These are phyloP conservation scores for Neopestalotiopsis sp. DNA, from an alignment of 2,329 filamentous ascomycete genomes.

Conservation along the genomic window DNA sequence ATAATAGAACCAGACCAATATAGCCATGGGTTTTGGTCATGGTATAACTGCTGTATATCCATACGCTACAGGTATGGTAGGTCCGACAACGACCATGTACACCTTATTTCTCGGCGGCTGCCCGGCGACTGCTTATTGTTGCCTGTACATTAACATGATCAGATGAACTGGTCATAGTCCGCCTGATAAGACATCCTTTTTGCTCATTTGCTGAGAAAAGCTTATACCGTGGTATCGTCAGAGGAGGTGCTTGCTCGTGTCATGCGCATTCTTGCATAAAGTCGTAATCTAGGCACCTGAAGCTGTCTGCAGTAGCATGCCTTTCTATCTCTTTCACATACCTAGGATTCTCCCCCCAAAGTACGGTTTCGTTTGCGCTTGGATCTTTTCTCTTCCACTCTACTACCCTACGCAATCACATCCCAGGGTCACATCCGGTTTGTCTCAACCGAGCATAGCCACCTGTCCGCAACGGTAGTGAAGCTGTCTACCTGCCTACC, in stretches of 20 bases:
- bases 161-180: neutral
- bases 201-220: neutral
- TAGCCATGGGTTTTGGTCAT: neutral
- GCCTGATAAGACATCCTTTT: neutral
- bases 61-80: neutral
- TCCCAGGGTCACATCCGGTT: neutral
- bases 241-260: neutral
- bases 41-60: neutral
- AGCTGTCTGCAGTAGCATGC: neutral
- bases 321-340: neutral
- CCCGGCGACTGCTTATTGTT: neutral
- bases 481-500: neutral
- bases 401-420: neutral
- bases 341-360: neutral
- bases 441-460: constrained; percentile 1
- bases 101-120: neutral
- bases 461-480: neutral
- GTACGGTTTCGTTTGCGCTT: constrained; percentile 1
- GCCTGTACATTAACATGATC: neutral
- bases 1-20: neutral
- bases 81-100: neutral
- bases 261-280: neutral
- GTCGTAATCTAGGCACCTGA: neutral
- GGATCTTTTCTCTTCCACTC: neutral
- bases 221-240: neutral